Conservation (phyloP, 2,329 filamentous ascomycete species). For the Neopestalotiopsis clavispora region DNA sequence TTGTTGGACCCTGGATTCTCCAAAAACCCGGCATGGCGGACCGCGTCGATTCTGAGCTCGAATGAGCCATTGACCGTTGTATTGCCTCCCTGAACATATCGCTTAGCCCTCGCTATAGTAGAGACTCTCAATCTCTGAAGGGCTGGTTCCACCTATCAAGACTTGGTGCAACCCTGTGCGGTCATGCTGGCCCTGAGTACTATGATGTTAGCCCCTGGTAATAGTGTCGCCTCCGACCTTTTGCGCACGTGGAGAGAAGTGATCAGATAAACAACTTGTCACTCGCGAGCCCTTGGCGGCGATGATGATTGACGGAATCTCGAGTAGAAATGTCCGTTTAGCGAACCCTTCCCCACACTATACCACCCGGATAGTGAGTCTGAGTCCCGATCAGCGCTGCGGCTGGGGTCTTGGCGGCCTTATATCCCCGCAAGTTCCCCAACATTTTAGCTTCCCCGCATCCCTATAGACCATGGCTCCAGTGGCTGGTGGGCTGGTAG, state of each 20-base stretch:
- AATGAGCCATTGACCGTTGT: neutral
- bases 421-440: constrained; percentile 23
- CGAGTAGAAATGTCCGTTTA: constrained; percentile 11
- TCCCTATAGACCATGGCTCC: neutral
- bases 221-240: neutral
- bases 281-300: constrained; percentile 2
- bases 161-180: constrained; percentile 1
- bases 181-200: neutral
- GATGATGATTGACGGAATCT: constrained; percentile 30
- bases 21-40: constrained; percentile 13
- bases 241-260: constrained; percentile 14
- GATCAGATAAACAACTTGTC: constrained; percentile 6
- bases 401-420: neutral
- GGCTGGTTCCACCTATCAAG: constrained; percentile 18
- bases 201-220: neutral
- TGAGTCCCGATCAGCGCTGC: neutral
- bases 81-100: neutral
- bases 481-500: too few relatives aligned
- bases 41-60: neutral
- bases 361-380: neutral
- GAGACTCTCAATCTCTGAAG: neutral
- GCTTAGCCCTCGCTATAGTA: constrained; percentile 4
- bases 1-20: constrained; percentile 8
- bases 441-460: constrained; percentile 20
- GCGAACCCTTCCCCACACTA: constrained; percentile 9